Evolutionary conservation across 768 basidiomycete species (phyloP).

Genomic region (Tulasnella sp.): DNA sequence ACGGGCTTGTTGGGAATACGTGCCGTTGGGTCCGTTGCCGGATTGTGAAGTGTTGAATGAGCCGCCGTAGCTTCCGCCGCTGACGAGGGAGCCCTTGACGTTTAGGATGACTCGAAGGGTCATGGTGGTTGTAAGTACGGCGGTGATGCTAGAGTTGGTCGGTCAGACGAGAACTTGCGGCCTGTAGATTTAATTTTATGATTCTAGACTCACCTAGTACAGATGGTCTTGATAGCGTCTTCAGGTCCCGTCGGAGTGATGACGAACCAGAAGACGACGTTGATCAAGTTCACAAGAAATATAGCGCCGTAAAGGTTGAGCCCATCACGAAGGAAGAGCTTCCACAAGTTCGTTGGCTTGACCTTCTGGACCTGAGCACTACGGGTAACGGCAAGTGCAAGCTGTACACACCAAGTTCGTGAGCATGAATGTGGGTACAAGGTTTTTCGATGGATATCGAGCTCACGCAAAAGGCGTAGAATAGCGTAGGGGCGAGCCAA

Average conservation of each 20-base stretch:
- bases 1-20: conserved; percentile 12
- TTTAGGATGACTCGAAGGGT: conserved; percentile 75
- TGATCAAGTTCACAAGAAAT: conserved; percentile 69
- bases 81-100: conserved; percentile 61
- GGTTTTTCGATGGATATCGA: too few relatives aligned
- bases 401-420: conserved; percentile 27
- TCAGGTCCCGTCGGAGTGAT: conserved; percentile 46
- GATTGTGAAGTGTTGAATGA: conserved; percentile 34
- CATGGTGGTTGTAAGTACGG: conserved; percentile 81
- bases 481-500: conserved; percentile 66
- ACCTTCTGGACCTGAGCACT: conserved; percentile 45
- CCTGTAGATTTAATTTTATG: background rate
- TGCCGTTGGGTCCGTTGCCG: conserved; percentile 29
- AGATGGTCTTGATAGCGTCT: conserved; percentile 72
- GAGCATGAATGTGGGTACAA: too few relatives aligned
- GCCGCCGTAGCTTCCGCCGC: conserved; percentile 56
- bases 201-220: conserved; percentile 41
- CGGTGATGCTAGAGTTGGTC: conserved; percentile 59
- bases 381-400: conserved; percentile 48
- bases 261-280: conserved; percentile 82
- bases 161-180: background rate
- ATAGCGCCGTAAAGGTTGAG: conserved; percentile 78
- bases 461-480: conserved; percentile 58
- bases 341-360: conserved; percentile 59
- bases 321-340: conserved; percentile 82